A percentile compares a stretch with the other conserved stretches of the same genome.
Evolutionary conservation across 164 flowering plant genomes (phyloP).

Genomic region (Chloranthus sessilifolius): DNA sequence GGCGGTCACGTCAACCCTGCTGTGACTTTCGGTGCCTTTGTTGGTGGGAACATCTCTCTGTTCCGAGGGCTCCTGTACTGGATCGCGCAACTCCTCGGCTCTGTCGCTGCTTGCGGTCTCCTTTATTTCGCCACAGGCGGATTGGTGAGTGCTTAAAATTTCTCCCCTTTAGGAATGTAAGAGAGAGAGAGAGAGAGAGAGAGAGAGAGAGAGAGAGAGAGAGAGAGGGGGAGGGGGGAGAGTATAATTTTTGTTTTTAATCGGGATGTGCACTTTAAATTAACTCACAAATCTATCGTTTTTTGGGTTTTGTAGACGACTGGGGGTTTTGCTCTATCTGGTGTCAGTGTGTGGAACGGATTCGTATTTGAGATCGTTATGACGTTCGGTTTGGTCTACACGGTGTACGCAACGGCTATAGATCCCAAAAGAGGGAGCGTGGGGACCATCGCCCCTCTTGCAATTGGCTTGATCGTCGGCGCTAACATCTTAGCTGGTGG

Average conservation of each 20-base stretch:
- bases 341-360: slow-evolving; percentile 2
- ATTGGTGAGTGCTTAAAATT: too few species aligned
- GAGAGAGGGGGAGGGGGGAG: neutral
- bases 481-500: slow-evolving; percentile 55
- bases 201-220: slow-evolving; percentile 9
- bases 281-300: too few species aligned
- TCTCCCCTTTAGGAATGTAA: too few species aligned
- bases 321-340: neutral
- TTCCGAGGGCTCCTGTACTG: slow-evolving; percentile 42
- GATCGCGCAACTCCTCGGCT: slow-evolving; percentile 48
- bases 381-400: slow-evolving; percentile 7
- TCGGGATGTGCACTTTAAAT: too few species aligned
- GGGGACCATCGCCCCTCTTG: slow-evolving; percentile 47
- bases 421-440: slow-evolving; percentile 27
- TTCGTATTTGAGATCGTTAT: slow-evolving; percentile 6
- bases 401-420: slow-evolving; percentile 7
- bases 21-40: slow-evolving; percentile 47
- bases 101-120: slow-evolving; percentile 39
- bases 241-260: too few species aligned
- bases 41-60: slow-evolving; percentile 48
- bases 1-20: slow-evolving; percentile 63
- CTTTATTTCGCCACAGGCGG: slow-evolving; percentile 34
- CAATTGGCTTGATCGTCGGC: slow-evolving; percentile 47
- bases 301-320: too few species aligned
- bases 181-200: slow-evolving; percentile 8